phyloP scores from a whole-genome alignment of 495 filamentous ascomycete genomes.

The Astrothelium subdiscretum region DNA sequence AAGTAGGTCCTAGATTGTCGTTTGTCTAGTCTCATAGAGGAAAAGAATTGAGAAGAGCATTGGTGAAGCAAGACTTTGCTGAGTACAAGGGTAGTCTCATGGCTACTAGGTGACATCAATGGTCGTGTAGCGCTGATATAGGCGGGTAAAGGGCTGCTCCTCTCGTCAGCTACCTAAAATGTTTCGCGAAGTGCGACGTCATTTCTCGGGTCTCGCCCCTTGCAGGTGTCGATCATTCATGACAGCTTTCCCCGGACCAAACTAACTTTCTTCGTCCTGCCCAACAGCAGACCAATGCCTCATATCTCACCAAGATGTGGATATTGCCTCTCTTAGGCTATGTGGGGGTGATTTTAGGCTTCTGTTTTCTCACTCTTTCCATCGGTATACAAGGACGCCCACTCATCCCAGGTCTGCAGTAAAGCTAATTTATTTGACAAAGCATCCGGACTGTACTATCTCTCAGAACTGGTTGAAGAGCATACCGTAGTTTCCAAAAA shows the following conservation, averaged over 20 bases:
- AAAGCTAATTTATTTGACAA: constrained; percentile 11
- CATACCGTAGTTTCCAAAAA: constrained; percentile 87
- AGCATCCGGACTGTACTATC: constrained; percentile 96
- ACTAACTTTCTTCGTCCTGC: background rate
- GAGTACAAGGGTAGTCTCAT: no score
- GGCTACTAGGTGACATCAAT: no score
- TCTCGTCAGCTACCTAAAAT: no score
- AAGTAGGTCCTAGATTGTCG: no score
- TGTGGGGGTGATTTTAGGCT: constrained; percentile 74
- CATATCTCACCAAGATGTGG: background rate
- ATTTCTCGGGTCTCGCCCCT: background rate
- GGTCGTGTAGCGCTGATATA: no score
- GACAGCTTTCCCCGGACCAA: background rate
- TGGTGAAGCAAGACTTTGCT: no score
- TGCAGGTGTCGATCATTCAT: background rate
- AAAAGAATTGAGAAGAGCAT: no score
- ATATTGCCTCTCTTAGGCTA: constrained; percentile 44
- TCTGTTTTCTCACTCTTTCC: constrained; percentile 83
- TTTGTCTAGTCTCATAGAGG: no score
- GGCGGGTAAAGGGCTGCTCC: no score
- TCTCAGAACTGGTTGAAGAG: constrained; percentile 95
- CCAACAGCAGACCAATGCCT: background rate
- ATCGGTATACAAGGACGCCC: constrained; percentile 50
- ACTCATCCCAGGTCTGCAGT: background rate
- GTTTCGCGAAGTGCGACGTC: background rate